Conservation (phyloP, 306 rosid genomes). For the Oxytropis ochrocephala region DNA sequence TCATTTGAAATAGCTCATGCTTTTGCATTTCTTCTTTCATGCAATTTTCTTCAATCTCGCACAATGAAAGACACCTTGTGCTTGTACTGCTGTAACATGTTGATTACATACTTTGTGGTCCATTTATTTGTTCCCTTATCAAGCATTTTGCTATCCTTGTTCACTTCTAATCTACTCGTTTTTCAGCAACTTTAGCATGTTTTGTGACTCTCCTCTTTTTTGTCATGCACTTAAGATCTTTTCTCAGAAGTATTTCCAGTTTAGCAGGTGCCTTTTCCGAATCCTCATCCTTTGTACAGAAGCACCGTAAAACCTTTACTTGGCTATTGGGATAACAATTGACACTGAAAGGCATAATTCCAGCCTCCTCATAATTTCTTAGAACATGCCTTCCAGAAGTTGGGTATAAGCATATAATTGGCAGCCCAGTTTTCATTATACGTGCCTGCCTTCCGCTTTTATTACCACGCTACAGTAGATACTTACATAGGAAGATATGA, state of each 20-base stretch:
- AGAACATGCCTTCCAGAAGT: no score
- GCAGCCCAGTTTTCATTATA: no score
- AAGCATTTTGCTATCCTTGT: slow-evolving; percentile 8
- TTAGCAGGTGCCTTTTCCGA: neutral
- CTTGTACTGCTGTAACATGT: neutral
- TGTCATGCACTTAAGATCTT: neutral
- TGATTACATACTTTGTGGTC: neutral
- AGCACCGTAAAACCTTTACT: neutral
- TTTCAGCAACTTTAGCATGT: neutral
- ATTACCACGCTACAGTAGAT: no score
- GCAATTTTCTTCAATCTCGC: neutral
- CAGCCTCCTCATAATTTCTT: no score
- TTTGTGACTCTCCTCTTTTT: neutral
- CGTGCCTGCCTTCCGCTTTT: no score
- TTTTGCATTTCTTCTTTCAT: neutral
- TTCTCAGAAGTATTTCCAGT: neutral
- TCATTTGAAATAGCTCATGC: neutral
- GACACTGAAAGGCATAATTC: no score
- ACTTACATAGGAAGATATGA: no score
- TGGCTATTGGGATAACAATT: neutral
- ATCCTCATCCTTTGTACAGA: neutral
- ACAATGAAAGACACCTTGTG: neutral
- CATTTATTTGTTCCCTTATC: neutral
- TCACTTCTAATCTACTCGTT: neutral
- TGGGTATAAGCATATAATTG: no score